These are phyloP conservation scores for Amoeboaphelidium occidentale DNA, from an alignment of 371 early-diverging fungal genomes.

Conservation along the genomic window DNA sequence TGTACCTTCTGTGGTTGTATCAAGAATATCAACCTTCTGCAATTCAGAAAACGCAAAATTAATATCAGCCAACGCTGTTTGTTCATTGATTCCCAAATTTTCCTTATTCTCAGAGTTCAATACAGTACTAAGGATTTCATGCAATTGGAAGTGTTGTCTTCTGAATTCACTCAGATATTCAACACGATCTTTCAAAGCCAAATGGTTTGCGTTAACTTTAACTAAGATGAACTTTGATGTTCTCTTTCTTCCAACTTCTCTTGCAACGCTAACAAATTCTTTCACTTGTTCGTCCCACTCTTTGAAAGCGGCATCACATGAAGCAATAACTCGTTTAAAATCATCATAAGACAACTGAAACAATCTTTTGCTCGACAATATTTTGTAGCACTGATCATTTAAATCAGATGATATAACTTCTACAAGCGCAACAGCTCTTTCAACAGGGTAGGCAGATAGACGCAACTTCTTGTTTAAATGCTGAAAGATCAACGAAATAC, in stretches of 20 bases:
- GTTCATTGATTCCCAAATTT: conserved; percentile 1
- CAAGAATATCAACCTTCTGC: conserved; percentile 78
- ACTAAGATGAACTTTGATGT: conserved; percentile 81
- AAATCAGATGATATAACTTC: conserved; percentile 86
- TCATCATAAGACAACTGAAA: conserved; percentile 75
- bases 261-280: conserved; percentile 80
- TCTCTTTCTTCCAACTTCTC: conserved; percentile 74
- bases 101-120: conserved; percentile 24
- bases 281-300: conserved; percentile 87
- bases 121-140: conserved; percentile 75
- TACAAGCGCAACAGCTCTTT: conserved; percentile 69
- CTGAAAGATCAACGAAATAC: conserved; percentile 57
- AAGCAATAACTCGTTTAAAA: conserved; percentile 50
- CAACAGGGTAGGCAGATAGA: conserved; percentile 82
- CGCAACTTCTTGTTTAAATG: conserved; percentile 92
- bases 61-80: conserved; percentile 55
- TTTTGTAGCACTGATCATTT: conserved; percentile 65
- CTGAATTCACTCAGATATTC: conserved; percentile 69
- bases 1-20: conserved; percentile 74
- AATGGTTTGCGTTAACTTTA: conserved; percentile 76
- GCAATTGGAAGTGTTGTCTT: conserved; percentile 83
- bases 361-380: conserved; percentile 60
- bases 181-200: conserved; percentile 76
- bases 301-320: conserved; percentile 62
- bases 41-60: conserved; percentile 72